Evolutionary conservation across 257 asterid species (phyloP).

Genomic region (Solanum lignicaule): DNA sequence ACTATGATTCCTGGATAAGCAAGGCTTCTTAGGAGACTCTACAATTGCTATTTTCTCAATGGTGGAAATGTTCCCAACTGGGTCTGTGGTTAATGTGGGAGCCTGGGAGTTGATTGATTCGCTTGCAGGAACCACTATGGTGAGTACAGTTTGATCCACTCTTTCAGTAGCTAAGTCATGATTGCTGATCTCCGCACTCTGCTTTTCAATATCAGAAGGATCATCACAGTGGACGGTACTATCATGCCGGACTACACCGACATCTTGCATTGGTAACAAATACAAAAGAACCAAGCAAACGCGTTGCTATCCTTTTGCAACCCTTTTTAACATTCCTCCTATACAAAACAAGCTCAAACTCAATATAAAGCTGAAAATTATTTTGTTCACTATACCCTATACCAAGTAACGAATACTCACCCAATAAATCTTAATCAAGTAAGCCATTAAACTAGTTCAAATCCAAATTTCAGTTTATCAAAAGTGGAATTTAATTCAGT

Average conservation of each 20-base stretch:
- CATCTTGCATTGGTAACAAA: conserved; percentile 3
- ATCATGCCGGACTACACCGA: background rate
- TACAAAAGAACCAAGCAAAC: background rate
- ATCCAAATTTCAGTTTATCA: background rate
- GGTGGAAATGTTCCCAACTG: background rate
- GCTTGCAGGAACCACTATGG: conserved; percentile 7
- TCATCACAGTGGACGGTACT: background rate
- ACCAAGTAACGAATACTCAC: background rate
- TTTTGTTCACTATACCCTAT: background rate
- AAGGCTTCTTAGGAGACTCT: conserved; percentile 9
- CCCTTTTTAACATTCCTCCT: background rate
- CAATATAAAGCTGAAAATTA: background rate
- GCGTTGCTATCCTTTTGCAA: background rate
- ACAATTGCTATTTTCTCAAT: background rate
- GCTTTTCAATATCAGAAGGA: conserved; percentile 6
- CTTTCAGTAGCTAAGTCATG: background rate
- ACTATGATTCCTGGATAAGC: conserved; percentile 15
- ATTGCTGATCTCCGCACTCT: conserved; percentile 2
- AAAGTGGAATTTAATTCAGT: background rate
- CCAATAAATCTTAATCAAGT: background rate
- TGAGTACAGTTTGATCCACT: background rate
- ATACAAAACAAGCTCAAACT: background rate
- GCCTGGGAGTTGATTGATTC: background rate
- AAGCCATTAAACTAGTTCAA: background rate
- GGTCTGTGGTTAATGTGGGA: background rate